Conservation (phyloP, 257 asterid genomes). For the Nicotiana paniculata region DNA sequence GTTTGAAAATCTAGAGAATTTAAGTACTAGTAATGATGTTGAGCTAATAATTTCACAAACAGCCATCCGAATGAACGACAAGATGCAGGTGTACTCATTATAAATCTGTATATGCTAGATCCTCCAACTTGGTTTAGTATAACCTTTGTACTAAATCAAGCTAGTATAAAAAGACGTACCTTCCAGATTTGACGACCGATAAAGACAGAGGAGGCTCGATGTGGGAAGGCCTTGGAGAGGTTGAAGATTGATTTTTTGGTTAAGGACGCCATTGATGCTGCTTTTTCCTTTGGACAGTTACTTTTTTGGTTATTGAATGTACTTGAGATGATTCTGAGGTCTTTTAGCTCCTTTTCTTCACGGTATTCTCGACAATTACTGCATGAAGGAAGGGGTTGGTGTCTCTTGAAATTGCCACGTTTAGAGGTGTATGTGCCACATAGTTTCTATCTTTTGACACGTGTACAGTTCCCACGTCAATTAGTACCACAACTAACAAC, state of each 20-base stretch:
- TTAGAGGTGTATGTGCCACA: background rate
- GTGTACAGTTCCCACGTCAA: background rate
- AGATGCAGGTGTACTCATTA: too few species aligned
- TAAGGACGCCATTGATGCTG: background rate
- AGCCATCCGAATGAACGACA: background rate
- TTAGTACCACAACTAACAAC: background rate
- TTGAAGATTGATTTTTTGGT: background rate
- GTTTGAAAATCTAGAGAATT: background rate
- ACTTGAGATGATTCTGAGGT: background rate
- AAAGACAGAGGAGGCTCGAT: background rate
- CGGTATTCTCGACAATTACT: background rate
- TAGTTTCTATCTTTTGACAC: background rate
- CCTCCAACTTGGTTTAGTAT: too few species aligned
- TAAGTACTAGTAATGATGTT: background rate
- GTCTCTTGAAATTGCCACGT: background rate
- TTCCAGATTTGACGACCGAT: conserved; percentile 3
- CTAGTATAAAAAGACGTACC: background rate
- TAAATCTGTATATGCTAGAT: too few species aligned
- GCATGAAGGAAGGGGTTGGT: background rate
- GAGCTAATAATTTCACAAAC: background rate
- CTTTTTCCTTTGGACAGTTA: background rate
- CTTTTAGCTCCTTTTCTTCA: background rate
- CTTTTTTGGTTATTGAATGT: background rate
- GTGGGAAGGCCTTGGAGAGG: conserved; percentile 10
- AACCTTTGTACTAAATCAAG: background rate